Evolutionary conservation across 2,329 filamentous ascomycete genomes (phyloP).

Genomic region (Xylogone sp.): DNA sequence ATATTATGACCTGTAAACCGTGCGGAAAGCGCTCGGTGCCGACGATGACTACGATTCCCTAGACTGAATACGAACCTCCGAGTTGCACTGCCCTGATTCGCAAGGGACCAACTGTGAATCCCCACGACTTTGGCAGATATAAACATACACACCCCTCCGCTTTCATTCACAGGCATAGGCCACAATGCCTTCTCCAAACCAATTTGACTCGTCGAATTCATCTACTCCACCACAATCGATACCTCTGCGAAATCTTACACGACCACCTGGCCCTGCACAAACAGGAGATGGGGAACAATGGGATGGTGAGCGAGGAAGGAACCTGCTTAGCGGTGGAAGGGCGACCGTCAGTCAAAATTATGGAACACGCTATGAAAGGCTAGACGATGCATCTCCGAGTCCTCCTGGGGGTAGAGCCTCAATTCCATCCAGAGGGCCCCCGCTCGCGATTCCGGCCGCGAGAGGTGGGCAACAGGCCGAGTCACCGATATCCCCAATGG

Average conservation of each 20-base stretch:
- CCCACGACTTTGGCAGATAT: neutral
- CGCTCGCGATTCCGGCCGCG: slow-evolving; percentile 7
- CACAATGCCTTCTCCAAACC: slow-evolving; percentile 45
- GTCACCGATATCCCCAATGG: slow-evolving; percentile 23
- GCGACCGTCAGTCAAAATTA: slow-evolving; percentile 20
- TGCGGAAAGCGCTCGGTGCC: neutral
- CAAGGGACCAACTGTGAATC: neutral
- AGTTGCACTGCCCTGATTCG: neutral
- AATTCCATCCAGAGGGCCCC: slow-evolving; percentile 7
- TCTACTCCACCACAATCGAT: slow-evolving; percentile 58
- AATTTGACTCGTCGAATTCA: slow-evolving; percentile 36
- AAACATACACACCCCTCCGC: slow-evolving; percentile 5
- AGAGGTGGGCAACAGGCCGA: slow-evolving; percentile 14
- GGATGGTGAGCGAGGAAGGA: slow-evolving; percentile 25
- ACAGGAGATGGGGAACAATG: slow-evolving; percentile 19
- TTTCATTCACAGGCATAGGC: slow-evolving; percentile 15
- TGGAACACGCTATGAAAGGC: slow-evolving; percentile 26
- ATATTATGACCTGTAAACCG: neutral
- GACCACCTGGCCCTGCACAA: slow-evolving; percentile 26
- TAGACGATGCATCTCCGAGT: slow-evolving; percentile 24
- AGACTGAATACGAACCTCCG: neutral
- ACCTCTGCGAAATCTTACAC: slow-evolving; percentile 61
- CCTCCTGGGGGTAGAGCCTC: slow-evolving; percentile 19
- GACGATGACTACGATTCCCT: neutral
- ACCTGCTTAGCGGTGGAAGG: slow-evolving; percentile 23